Percentiles rank a stretch among this genome's conserved stretches.
These are phyloP conservation scores for Kluyveromyces siamensis DNA, from an alignment of 805 yeast species.

Conservation along the genomic window DNA sequence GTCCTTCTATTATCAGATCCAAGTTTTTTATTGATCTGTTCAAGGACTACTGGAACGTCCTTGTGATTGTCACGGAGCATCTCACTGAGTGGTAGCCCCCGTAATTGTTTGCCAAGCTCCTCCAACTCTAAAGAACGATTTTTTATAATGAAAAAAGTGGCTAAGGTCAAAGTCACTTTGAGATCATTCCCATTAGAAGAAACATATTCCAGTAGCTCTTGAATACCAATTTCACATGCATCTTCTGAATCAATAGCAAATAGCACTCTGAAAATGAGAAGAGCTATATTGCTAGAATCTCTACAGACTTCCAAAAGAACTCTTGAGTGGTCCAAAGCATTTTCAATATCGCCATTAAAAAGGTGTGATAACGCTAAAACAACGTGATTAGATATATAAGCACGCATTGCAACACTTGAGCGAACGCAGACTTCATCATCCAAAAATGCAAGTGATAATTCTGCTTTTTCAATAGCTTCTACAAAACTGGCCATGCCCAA, in stretches of 20 bases:
- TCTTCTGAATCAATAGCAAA: constrained; percentile 71
- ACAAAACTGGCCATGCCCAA: constrained; percentile 52
- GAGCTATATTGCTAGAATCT: constrained; percentile 57
- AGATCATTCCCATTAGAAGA: constrained; percentile 58
- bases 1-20: constrained; percentile 12
- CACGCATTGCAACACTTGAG: constrained; percentile 22
- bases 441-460: constrained; percentile 42
- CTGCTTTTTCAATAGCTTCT: constrained; percentile 52
- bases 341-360: constrained; percentile 53
- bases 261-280: constrained; percentile 68
- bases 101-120: constrained; percentile 59
- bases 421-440: constrained; percentile 29
- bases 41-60: constrained; percentile 50
- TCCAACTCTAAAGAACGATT: constrained; percentile 46
- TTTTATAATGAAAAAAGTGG: constrained; percentile 68
- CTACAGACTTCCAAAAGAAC: constrained; percentile 48
- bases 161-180: constrained; percentile 60
- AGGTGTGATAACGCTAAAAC: constrained; percentile 66
- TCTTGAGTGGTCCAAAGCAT: constrained; percentile 59
- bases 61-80: constrained; percentile 42
- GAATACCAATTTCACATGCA: constrained; percentile 73
- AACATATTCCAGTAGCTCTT: constrained; percentile 64
- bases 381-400: constrained; percentile 49
- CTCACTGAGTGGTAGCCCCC: constrained; percentile 37
- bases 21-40: constrained; percentile 40